phyloP scores from a whole-genome alignment of 257 asterid species.

The Primulina tabacum region DNA sequence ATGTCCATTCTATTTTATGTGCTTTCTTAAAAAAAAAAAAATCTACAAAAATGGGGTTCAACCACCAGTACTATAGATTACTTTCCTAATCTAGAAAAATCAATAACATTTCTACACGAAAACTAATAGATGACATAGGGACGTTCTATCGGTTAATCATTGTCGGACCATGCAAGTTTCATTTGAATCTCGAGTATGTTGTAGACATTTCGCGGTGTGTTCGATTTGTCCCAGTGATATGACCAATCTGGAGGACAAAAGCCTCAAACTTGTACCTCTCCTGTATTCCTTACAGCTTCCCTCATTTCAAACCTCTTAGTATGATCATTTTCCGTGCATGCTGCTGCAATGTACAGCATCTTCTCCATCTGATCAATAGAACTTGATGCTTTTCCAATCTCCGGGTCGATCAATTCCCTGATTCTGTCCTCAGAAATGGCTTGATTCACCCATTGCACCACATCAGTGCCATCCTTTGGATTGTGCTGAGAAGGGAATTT shows the following conservation, averaged over 20 bases:
- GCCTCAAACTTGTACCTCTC: constrained; percentile 21
- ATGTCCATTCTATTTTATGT: neutral
- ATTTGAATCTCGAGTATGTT: neutral
- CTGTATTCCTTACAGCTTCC: constrained; percentile 41
- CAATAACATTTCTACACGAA: neutral
- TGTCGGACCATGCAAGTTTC: neutral
- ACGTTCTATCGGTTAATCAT: neutral
- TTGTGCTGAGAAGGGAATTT: constrained; percentile 52
- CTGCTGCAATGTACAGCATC: constrained; percentile 36
- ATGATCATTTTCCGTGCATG: constrained; percentile 37
- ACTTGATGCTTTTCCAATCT: constrained; percentile 25
- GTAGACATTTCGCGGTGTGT: neutral
- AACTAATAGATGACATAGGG: neutral
- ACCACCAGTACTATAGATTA: neutral
- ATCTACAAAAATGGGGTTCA: neutral
- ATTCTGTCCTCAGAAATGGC: constrained; percentile 32
- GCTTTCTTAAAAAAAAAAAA: neutral
- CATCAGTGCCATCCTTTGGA: constrained; percentile 49
- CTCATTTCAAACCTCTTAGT: constrained; percentile 35
- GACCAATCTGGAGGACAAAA: neutral
- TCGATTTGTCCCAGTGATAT: neutral
- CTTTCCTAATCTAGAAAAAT: neutral
- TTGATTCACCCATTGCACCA: constrained; percentile 38
- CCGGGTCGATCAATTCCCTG: constrained; percentile 43
- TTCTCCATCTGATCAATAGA: constrained; percentile 36